phyloP scores from a whole-genome alignment of 495 filamentous ascomycete genomes.

The Bacidia rubella region DNA sequence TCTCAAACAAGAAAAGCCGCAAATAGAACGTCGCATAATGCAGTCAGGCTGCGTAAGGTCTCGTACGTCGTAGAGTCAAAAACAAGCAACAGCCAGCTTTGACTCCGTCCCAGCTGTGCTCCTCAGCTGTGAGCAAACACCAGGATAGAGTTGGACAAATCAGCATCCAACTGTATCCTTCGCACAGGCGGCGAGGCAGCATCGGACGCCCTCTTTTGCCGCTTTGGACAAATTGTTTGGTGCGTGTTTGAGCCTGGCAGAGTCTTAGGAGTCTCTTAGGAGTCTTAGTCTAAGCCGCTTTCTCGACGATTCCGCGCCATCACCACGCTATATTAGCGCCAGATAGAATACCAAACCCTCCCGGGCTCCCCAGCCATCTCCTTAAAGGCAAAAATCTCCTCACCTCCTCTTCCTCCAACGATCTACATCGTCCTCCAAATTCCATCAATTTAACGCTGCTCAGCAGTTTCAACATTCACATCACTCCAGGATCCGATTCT shows the following conservation, averaged over 20 bases:
- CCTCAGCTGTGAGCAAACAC: neutral
- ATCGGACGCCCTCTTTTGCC: neutral
- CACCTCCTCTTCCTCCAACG: neutral
- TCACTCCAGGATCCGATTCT: neutral
- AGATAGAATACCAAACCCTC: neutral
- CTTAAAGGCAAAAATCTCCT: constrained; percentile 5
- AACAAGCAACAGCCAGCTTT: neutral
- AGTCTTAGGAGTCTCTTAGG: too few species aligned
- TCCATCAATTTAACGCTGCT: neutral
- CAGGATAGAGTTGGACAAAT: neutral
- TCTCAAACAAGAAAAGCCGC: neutral
- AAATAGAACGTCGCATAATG: neutral
- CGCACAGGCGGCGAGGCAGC: neutral
- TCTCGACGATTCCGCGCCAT: too few species aligned
- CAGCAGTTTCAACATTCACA: neutral
- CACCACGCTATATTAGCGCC: neutral
- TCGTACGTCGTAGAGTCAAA: neutral
- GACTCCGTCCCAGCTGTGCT: neutral
- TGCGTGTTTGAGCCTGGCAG: neutral
- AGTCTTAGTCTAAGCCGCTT: neutral
- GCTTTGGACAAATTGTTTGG: neutral
- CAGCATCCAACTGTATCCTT: neutral
- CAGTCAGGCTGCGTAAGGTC: neutral
- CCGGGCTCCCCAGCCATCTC: neutral
- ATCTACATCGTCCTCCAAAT: neutral